Evolutionary conservation across 2,329 filamentous ascomycete species (phyloP).

Genomic region (Fusarium luffae): DNA sequence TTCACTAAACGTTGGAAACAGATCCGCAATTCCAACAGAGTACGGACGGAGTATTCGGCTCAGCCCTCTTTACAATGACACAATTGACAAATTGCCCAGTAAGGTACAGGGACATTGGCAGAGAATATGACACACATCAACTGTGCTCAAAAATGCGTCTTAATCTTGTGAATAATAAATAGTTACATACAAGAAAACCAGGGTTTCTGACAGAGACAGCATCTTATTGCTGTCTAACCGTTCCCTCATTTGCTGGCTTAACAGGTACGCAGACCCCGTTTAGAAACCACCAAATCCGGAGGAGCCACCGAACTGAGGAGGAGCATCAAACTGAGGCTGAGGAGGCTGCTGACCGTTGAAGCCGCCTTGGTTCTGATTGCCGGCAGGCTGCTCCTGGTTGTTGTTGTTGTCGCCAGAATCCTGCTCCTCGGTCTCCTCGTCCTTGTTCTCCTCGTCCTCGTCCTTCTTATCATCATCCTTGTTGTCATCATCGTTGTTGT

Average conservation of each 20-base stretch:
- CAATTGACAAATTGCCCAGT: no score
- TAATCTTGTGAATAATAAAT: not conserved
- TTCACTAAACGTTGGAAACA: not conserved
- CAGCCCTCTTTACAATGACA: not conserved
- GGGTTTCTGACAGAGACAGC: not conserved
- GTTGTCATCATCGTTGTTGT: not conserved
- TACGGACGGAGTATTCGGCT: not conserved
- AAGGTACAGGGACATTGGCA: no score
- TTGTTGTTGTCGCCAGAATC: not conserved
- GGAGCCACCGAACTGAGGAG: conserved; percentile 1
- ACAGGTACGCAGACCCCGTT: not conserved
- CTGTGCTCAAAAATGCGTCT: not conserved
- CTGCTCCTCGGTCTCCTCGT: not conserved
- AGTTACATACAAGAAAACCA: not conserved
- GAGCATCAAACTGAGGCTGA: not conserved
- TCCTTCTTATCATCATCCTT: conserved; percentile 1
- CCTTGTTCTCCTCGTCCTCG: not conserved
- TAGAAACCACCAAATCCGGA: conserved; percentile 13
- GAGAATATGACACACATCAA: not conserved
- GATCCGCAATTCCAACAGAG: not conserved
- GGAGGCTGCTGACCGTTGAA: conserved; percentile 3
- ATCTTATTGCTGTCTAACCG: no score
- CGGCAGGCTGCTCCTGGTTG: not conserved
- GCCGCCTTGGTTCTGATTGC: not conserved
- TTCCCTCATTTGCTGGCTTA: no score